phyloP scores from a whole-genome alignment of 2,329 filamentous ascomycete species.

The Talaromyces sp. region DNA sequence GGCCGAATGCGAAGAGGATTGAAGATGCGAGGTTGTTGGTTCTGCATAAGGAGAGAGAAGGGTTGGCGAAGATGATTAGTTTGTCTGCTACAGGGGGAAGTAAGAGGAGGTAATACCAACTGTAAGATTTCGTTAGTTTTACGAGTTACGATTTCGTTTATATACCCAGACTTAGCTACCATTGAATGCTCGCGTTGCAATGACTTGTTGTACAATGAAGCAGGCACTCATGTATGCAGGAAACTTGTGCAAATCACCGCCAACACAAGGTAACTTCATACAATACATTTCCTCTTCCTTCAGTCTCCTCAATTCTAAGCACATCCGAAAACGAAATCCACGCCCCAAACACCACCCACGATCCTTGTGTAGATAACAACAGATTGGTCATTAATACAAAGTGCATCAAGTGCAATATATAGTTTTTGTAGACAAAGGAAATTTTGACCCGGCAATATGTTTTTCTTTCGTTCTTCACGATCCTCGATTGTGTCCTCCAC shows the following conservation, averaged over 20 bases:
- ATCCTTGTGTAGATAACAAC: conserved; percentile 1
- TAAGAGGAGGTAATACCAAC: conserved; percentile 8
- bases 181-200: not conserved
- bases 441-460: conserved; percentile 8
- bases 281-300: not conserved
- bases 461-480: conserved; percentile 19
- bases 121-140: not conserved
- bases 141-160: conserved; percentile 12
- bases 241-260: not conserved
- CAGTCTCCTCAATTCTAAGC: conserved; percentile 3
- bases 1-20: conserved; percentile 56
- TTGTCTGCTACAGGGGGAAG: conserved; percentile 19
- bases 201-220: not conserved
- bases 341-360: conserved; percentile 3
- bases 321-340: conserved; percentile 4
- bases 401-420: conserved; percentile 11
- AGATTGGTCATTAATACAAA: conserved; percentile 12
- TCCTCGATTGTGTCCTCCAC: conserved; percentile 36
- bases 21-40: conserved; percentile 62
- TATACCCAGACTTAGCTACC: conserved; percentile 11
- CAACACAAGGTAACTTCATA: not conserved
- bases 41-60: conserved; percentile 65
- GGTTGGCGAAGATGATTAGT: conserved; percentile 61
- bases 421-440: conserved; percentile 18
- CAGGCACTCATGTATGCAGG: not conserved